Evolutionary conservation across 2,329 filamentous ascomycete species (phyloP).

Genomic region (Ascosphaera pollenicola): DNA sequence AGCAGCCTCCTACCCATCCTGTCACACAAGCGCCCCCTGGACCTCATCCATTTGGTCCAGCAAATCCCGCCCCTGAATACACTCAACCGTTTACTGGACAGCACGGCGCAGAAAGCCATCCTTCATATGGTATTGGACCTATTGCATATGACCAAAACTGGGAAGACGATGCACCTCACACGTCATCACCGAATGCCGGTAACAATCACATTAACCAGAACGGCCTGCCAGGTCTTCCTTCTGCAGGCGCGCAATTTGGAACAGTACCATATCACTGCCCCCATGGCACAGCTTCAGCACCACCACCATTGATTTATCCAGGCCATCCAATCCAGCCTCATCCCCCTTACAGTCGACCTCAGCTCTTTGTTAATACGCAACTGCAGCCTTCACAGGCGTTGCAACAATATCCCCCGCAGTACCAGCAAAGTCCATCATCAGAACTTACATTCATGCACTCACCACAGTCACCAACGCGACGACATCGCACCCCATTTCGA

Average conservation of each 20-base stretch:
- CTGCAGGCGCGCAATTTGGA: not conserved
- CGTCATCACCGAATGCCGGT: not conserved
- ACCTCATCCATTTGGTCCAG: not conserved
- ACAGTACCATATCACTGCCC: not conserved
- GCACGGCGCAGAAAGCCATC: slow-evolving; percentile 14
- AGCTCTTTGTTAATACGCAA: not conserved
- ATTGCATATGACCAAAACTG: not conserved
- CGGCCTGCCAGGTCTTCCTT: not conserved
- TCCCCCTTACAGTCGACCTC: not conserved
- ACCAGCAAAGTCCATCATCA: slow-evolving; percentile 4
- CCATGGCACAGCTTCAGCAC: slow-evolving; percentile 9
- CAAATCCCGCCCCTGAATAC: not conserved
- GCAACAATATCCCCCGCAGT: not conserved
- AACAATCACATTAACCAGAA: not conserved
- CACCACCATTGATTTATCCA: slow-evolving; percentile 1
- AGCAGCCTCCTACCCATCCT: not conserved
- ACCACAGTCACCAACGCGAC: slow-evolving; percentile 13
- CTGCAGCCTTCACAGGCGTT: not conserved
- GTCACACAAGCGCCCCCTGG: not conserved
- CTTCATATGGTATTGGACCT: slow-evolving; percentile 6
- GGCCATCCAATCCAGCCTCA: slow-evolving; percentile 1
- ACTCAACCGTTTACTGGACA: not conserved
- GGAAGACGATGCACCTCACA: not conserved
- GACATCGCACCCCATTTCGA: slow-evolving; percentile 29
- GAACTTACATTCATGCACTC: slow-evolving; percentile 2